Evolutionary conservation across 2,329 filamentous ascomycete genomes (phyloP), one percentile per base, ranked within the genome.

Genomic region (Diaporthe caulivora): DNA sequence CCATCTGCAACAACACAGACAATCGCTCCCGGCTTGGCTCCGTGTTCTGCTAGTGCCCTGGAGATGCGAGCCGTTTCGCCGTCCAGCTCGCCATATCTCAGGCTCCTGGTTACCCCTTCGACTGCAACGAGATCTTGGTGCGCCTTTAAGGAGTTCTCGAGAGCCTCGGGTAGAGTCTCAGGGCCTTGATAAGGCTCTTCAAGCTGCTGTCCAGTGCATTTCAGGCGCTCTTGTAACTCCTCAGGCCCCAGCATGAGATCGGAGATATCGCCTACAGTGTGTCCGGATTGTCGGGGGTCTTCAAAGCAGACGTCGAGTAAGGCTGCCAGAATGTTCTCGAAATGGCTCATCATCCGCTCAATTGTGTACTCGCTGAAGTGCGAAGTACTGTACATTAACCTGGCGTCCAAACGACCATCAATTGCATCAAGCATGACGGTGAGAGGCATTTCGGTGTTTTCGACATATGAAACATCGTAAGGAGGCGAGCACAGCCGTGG

Each of bases 111-210:
- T 3, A 62, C 24, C 13, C 57, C 40, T n/a, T 62, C 57, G 10
- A 62, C 37, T 24, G 57, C 57, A 42, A 44, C 3, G 29, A 62
- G 37, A 1, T 62, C 24, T 29, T 4, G 40, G 17, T 62, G 57
- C 4, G 3, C 29, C 3, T 18, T 44, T 3, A 62, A 29, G 0
- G 57, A 62, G n/a, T 21, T 17, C n/a, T 62, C 37, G 6, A 62
- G 9, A 8, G 57, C 57, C 24, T n/a, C 37, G 17, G 24, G 24
- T 1, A 62, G 37, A 29, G 37, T 62, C 17, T 62, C 40, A 7
- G 57, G 57, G 57, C 57, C 57, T 62, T 44, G 40, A 8, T 62
- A 62, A 7, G 57, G 57, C 24, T 62, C 40, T 21, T 62, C 40
- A 15, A 62, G 24, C 37, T 44, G 13, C 18, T 29, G n/a, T 3